These are phyloP conservation scores for Theobroma grandiflorum DNA, from an alignment of 441 rosid species.

Conservation along the genomic window DNA sequence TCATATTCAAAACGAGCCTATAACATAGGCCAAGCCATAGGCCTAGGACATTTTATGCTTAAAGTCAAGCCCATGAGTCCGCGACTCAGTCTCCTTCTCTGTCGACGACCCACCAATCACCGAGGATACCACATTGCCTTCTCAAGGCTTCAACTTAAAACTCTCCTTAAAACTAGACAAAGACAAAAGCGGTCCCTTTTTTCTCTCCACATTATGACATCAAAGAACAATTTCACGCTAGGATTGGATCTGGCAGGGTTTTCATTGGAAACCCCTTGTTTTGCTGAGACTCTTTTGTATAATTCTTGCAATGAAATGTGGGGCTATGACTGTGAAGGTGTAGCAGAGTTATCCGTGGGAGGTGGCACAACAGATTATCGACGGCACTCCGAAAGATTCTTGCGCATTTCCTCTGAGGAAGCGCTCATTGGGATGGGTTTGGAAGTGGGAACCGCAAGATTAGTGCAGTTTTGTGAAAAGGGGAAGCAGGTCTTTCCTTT, in stretches of 20 bases:
- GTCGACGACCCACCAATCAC: slow-evolving; percentile 50
- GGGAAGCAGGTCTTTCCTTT: background rate
- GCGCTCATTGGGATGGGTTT: slow-evolving; percentile 7
- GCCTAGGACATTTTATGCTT: too few species aligned
- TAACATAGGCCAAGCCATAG: too few species aligned
- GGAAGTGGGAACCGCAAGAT: slow-evolving; percentile 16
- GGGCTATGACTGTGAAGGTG: slow-evolving; percentile 22
- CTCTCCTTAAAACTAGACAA: slow-evolving; percentile 35
- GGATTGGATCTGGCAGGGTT: background rate
- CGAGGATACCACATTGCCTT: slow-evolving; percentile 24
- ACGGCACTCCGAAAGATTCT: slow-evolving; percentile 59
- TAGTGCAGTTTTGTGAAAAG: slow-evolving; percentile 4
- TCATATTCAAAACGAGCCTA: too few species aligned
- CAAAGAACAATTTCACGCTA: background rate
- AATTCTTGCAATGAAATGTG: slow-evolving; percentile 49
- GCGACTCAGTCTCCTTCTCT: slow-evolving; percentile 35
- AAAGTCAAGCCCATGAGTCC: background rate
- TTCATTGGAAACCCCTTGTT: slow-evolving; percentile 30
- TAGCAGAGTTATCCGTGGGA: slow-evolving; percentile 16
- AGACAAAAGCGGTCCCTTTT: slow-evolving; percentile 15
- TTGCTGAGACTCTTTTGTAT: slow-evolving; percentile 33
- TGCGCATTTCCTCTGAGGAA: slow-evolving; percentile 40
- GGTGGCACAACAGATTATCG: slow-evolving; percentile 40
- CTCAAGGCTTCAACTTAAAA: slow-evolving; percentile 31
- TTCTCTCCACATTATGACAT: slow-evolving; percentile 26